phyloP scores from a whole-genome alignment of 441 rosid species.

The Croton laevigatus region DNA sequence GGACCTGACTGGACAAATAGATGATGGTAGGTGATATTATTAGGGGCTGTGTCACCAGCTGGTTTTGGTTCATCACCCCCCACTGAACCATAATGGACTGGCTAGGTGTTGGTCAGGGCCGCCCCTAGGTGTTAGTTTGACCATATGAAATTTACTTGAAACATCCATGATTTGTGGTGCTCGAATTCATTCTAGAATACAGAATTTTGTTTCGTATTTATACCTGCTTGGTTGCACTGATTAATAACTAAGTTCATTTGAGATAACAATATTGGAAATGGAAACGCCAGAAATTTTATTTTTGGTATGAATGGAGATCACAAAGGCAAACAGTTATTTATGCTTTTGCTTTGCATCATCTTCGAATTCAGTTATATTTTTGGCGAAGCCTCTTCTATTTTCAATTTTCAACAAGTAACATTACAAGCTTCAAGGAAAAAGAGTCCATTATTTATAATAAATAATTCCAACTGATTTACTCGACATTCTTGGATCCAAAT shows the following conservation, averaged over 20 bases:
- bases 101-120: too few species aligned
- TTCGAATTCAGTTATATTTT: too few species aligned
- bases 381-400: too few species aligned
- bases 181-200: neutral
- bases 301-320: neutral
- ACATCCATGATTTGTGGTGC: neutral
- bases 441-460: too few species aligned
- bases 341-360: too few species aligned
- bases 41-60: too few species aligned
- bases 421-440: neutral
- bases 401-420: too few species aligned
- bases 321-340: too few species aligned
- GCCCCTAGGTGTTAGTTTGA: neutral
- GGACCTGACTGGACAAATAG: conserved; percentile 51
- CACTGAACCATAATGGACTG: too few species aligned
- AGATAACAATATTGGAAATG: neutral
- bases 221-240: neutral
- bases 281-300: neutral
- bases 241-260: neutral
- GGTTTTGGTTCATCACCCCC: too few species aligned
- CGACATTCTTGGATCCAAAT: neutral
- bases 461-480: neutral
- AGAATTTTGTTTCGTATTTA: neutral
- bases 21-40: conserved; percentile 8
- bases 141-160: neutral